phyloP scores from a whole-genome alignment of 148 eudicot genomes.

The Camellia granthamiana region DNA sequence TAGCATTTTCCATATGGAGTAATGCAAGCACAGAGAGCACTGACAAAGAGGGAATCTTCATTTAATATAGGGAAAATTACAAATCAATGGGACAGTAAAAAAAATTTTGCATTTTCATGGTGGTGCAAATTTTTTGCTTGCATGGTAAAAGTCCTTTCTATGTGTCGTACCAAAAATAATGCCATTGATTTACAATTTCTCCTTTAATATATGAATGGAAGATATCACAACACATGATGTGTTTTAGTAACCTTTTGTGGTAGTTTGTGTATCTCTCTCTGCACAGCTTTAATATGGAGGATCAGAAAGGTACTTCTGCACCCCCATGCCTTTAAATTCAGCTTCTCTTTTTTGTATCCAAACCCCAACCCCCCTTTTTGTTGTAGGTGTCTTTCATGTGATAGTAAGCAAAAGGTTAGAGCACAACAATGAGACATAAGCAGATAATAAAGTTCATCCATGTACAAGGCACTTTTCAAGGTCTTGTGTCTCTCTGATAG shows the following conservation, averaged over 20 bases:
- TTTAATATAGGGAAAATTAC: too few species aligned
- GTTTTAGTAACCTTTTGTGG: not conserved
- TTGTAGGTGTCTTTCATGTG: slow-evolving; percentile 18
- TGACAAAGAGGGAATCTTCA: slow-evolving; percentile 25
- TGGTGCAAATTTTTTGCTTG: too few species aligned
- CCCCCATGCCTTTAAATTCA: not conserved
- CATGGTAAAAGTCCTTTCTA: too few species aligned
- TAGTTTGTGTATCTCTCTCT: not conserved
- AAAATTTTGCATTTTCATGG: too few species aligned
- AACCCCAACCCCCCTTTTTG: slow-evolving; percentile 4
- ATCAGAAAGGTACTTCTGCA: not conserved
- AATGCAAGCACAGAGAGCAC: slow-evolving; percentile 18
- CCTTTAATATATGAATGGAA: not conserved
- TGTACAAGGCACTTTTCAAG: not conserved
- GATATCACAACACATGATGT: slow-evolving; percentile 1
- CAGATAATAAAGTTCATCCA: slow-evolving; percentile 3
- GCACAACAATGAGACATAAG: not conserved
- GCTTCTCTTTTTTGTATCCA: not conserved
- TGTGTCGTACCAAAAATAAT: too few species aligned
- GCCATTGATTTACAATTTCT: too few species aligned
- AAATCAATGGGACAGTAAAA: too few species aligned
- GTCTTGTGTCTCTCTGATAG: not conserved
- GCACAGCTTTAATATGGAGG: not conserved
- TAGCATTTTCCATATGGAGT: too few species aligned
- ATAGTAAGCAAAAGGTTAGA: not conserved